These are phyloP conservation scores for Hemileccinum impolitum DNA, from an alignment of 768 basidiomycete species.

Conservation along the genomic window DNA sequence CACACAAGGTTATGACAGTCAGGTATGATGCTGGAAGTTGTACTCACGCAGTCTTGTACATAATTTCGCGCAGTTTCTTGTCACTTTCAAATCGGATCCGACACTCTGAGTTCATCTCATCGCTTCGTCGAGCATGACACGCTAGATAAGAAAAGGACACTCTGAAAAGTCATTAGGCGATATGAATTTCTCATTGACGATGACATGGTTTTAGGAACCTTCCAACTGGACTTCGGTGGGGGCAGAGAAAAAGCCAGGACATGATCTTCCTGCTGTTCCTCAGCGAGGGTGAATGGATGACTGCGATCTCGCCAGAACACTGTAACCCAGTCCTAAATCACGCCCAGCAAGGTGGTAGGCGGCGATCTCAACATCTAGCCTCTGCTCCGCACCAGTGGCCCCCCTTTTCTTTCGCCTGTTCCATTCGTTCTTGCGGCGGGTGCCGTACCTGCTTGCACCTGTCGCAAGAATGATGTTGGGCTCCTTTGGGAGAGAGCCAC, in stretches of 20 bases:
- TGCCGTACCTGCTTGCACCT: conserved; percentile 6
- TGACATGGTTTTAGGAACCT: conserved; percentile 5
- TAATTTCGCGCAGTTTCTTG: conserved; percentile 3
- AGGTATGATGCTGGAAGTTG: neutral
- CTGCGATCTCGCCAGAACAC: conserved; percentile 12
- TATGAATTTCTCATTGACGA: conserved; percentile 3
- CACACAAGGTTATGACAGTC: neutral
- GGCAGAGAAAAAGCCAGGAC: conserved; percentile 16
- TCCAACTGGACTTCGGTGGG: conserved; percentile 9
- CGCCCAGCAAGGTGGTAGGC: conserved; percentile 9
- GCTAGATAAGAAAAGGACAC: neutral
- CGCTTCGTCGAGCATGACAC: conserved; percentile 5
- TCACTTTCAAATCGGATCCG: conserved; percentile 1
- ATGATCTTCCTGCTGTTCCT: conserved; percentile 8
- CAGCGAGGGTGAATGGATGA: conserved; percentile 9
- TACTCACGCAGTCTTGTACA: conserved; percentile 9
- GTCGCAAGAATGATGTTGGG: conserved; percentile 22
- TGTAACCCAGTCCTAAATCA: conserved; percentile 1
- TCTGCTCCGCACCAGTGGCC: neutral
- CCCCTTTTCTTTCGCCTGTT: neutral
- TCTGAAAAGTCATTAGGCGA: too few species aligned
- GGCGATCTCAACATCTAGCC: neutral
- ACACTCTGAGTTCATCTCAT: neutral
- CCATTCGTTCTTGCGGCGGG: neutral
- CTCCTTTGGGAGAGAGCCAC: conserved; percentile 5